phyloP scores from a whole-genome alignment of 1,284 basidiomycete genomes.

The Bjerkandera adusta region DNA sequence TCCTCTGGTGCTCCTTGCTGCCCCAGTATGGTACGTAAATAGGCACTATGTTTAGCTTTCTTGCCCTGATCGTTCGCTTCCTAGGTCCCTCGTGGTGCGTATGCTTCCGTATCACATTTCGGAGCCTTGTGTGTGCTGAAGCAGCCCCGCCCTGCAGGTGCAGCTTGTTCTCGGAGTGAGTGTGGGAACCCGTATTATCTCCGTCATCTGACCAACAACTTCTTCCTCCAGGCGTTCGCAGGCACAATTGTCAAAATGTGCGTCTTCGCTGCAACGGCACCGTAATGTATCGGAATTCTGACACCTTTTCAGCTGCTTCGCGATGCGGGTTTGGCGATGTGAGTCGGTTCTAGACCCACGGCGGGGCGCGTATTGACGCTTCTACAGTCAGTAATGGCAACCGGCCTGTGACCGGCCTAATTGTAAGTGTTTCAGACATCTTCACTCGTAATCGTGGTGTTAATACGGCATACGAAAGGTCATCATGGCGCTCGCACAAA shows the following conservation, averaged over 20 bases:
- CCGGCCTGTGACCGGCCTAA: constrained; percentile 45
- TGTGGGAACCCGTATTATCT: too few species aligned
- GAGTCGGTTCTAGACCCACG: constrained; percentile 22
- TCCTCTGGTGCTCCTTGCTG: constrained; percentile 36
- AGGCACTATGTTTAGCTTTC: background rate
- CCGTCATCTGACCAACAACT: too few species aligned
- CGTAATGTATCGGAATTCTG: background rate
- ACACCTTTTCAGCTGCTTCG: constrained; percentile 47
- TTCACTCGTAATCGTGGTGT: too few species aligned
- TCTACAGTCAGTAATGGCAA: constrained; percentile 59
- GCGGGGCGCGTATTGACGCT: constrained; percentile 1
- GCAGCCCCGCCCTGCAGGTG: constrained; percentile 33
- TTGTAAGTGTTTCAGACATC: constrained; percentile 43
- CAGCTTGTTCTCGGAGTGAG: constrained; percentile 59
- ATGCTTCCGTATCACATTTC: background rate
- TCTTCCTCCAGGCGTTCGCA: constrained; percentile 44
- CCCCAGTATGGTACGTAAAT: constrained; percentile 45
- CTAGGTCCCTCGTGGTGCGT: constrained; percentile 50
- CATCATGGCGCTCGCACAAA: constrained; percentile 43
- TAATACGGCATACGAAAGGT: constrained; percentile 35
- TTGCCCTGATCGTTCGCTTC: background rate
- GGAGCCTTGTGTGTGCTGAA: background rate
- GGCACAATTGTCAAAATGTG: constrained; percentile 64
- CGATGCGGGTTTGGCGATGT: constrained; percentile 71
- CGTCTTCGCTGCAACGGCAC: constrained; percentile 24